These are phyloP conservation scores for Acorus gramineus DNA, from an alignment of 106 monocot species.

Conservation along the genomic window DNA sequence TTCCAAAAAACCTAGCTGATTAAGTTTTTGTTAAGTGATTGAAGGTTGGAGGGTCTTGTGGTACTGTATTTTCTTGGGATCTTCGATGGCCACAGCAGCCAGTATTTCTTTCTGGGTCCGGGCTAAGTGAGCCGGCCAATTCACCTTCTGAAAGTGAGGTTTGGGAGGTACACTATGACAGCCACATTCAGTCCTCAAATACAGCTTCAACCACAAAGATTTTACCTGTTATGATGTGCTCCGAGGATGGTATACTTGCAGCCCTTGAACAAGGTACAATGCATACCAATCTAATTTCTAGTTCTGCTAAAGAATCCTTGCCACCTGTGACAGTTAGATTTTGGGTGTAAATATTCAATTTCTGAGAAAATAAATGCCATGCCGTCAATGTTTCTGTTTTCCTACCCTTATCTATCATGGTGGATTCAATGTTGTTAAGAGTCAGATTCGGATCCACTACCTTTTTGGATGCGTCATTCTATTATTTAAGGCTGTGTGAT, in stretches of 20 bases:
- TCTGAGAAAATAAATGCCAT: no score
- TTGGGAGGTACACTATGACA: slow-evolving; percentile 92
- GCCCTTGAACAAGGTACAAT: slow-evolving; percentile 69
- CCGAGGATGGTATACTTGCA: slow-evolving; percentile 88
- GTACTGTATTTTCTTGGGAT: slow-evolving; percentile 94
- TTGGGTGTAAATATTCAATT: no score
- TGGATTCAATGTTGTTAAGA: no score
- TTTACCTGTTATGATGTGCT: slow-evolving; percentile 81
- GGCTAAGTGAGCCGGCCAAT: slow-evolving; percentile 24
- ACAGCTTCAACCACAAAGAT: slow-evolving; percentile 41
- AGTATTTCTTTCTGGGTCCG: slow-evolving; percentile 56
- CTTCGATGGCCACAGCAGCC: slow-evolving; percentile 76
- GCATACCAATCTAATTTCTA: background rate
- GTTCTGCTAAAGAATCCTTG: no score
- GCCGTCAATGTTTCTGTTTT: no score
- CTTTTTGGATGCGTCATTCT: no score
- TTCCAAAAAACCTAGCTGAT: slow-evolving; percentile 1
- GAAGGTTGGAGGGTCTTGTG: slow-evolving; percentile 82
- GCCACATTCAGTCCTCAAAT: slow-evolving; percentile 33
- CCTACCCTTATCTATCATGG: no score
- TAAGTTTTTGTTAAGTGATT: slow-evolving; percentile 11
- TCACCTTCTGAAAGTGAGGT: slow-evolving; percentile 75
- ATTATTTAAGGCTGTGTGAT: no score
- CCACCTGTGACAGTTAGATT: no score
- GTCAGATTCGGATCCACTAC: no score